Evolutionary conservation across 78 protist species (phyloP).

Genomic region (Emiliania huxleyi): DNA sequence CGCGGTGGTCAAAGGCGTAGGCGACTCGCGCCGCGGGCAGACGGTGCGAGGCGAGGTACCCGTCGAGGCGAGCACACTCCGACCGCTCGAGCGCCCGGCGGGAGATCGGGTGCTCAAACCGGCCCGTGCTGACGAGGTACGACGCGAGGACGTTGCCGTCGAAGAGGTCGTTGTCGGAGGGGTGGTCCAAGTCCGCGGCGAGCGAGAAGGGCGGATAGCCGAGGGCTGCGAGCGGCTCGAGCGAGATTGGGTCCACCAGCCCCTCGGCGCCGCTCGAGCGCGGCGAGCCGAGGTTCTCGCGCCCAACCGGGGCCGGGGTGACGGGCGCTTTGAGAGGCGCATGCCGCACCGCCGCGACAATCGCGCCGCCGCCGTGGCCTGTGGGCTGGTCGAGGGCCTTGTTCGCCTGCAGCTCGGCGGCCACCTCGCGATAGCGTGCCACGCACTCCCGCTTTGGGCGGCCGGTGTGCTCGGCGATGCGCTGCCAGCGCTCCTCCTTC

Average conservation of each 20-base stretch:
- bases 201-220: background rate
- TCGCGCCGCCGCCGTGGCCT: background rate
- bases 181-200: background rate
- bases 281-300: background rate
- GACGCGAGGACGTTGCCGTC: background rate
- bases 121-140: background rate
- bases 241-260: background rate
- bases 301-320: background rate
- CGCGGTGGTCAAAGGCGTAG: background rate
- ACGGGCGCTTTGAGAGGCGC: background rate
- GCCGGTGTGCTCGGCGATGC: background rate
- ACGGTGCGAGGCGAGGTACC: background rate
- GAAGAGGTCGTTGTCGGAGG: background rate
- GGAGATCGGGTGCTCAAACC: background rate
- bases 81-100: background rate
- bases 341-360: background rate
- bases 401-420: background rate
- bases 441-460: background rate
- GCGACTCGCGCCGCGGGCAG: background rate
- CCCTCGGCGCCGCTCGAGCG: background rate
- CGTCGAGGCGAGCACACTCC: background rate
- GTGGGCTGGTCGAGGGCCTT: background rate
- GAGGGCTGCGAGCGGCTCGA: background rate
- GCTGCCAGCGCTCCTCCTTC: background rate
- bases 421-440: background rate